These are phyloP conservation scores for Sporisorium reilianum DNA, from an alignment of 1,284 basidiomycete species.

Conservation along the genomic window DNA sequence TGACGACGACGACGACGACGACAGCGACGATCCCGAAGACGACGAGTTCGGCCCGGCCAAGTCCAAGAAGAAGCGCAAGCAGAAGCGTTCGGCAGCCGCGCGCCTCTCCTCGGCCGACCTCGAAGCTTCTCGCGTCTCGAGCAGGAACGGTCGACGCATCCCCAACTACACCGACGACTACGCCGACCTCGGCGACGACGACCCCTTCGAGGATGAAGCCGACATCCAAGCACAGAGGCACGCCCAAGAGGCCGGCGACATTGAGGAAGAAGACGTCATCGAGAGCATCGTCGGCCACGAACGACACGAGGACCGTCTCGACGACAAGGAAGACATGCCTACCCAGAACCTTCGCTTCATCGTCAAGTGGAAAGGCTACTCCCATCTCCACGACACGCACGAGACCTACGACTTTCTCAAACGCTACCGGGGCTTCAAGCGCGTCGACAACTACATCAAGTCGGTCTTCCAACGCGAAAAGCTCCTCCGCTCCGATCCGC, in stretches of 20 bases:
- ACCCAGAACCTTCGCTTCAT: constrained; percentile 70
- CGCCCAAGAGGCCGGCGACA: constrained; percentile 26
- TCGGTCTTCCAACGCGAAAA: constrained; percentile 79
- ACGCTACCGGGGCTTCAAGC: constrained; percentile 91
- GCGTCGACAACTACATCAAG: constrained; percentile 99
- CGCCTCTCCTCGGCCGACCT: constrained; percentile 46
- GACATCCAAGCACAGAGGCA: constrained; percentile 45
- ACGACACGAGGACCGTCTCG: constrained; percentile 62
- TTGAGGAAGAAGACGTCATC: constrained; percentile 69
- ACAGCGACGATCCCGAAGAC: constrained; percentile 79
- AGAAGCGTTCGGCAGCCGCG: constrained; percentile 26
- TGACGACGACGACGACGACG: constrained; percentile 75
- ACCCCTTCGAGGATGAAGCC: constrained; percentile 65
- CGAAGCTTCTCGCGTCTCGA: constrained; percentile 59
- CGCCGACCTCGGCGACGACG: constrained; percentile 63
- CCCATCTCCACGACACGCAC: constrained; percentile 83
- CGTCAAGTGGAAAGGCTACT: constrained; percentile 71
- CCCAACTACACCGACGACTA: constrained; percentile 70
- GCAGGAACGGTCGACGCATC: constrained; percentile 59
- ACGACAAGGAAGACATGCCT: constrained; percentile 69
- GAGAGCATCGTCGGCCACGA: constrained; percentile 71
- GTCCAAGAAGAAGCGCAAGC: constrained; percentile 31
- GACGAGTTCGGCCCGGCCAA: constrained; percentile 37
- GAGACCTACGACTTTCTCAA: constrained; percentile 92
- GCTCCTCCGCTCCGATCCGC: constrained; percentile 77